Evolutionary conservation across 179 eudicot species (phyloP).

Genomic region (Silene coronaria): DNA sequence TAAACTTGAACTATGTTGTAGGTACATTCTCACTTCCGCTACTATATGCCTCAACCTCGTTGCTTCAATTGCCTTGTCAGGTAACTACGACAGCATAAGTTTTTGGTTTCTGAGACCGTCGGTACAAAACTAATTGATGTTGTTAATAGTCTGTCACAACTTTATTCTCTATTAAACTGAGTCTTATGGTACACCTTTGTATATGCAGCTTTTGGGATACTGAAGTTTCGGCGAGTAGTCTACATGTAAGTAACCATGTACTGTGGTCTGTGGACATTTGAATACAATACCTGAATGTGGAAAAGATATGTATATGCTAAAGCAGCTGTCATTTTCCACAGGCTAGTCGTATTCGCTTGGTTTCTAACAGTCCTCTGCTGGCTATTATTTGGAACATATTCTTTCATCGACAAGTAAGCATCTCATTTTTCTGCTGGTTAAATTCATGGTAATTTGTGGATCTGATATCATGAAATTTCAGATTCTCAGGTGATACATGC

Average conservation of each 20-base stretch:
- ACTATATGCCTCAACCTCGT: constrained; percentile 43
- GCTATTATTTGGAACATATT: constrained; percentile 60
- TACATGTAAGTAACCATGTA: constrained; percentile 35
- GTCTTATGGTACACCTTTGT: constrained; percentile 8
- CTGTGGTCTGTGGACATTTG: constrained; percentile 4
- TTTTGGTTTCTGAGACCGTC: too few relatives aligned
- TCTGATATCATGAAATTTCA: constrained; percentile 17
- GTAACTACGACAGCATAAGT: constrained; percentile 25
- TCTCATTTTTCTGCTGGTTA: background rate
- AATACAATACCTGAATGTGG: background rate
- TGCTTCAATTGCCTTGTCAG: constrained; percentile 49
- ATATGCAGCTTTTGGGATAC: constrained; percentile 43
- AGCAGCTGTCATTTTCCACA: constrained; percentile 22
- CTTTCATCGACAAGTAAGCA: constrained; percentile 52
- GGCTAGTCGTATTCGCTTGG: constrained; percentile 55
- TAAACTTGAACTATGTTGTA: constrained; percentile 22
- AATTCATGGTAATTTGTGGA: background rate
- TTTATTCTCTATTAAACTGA: background rate
- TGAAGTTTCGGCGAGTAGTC: constrained; percentile 36
- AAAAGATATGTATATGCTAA: background rate
- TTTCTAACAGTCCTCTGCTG: constrained; percentile 53
- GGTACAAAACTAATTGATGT: background rate
- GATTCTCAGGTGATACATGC: constrained; percentile 66
- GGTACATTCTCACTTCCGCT: constrained; percentile 45
- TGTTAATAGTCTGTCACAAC: background rate